These are phyloP conservation scores for Leishmania major DNA, from an alignment of 208 protist genomes.

Conservation along the genomic window DNA sequence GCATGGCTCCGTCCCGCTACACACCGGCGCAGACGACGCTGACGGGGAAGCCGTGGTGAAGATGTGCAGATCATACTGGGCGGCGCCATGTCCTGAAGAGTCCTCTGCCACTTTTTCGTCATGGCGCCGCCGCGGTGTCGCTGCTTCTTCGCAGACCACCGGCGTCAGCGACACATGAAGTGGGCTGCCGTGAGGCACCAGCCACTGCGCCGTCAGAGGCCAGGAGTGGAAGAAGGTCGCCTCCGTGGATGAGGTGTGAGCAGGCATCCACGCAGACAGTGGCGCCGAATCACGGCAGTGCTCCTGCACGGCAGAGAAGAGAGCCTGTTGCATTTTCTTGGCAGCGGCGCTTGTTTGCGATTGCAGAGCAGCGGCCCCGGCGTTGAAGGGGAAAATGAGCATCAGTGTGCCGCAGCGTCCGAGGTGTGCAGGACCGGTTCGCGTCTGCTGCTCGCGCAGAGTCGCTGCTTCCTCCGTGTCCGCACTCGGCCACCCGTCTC, in stretches of 20 bases:
- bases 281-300: neutral
- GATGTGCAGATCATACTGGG: slow-evolving; percentile 4
- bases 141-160: neutral
- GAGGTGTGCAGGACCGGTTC: neutral
- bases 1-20: neutral
- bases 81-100: neutral
- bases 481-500: neutral
- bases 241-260: neutral
- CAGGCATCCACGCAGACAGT: slow-evolving; percentile 4
- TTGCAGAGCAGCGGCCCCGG: neutral
- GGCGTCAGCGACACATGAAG: slow-evolving; percentile 8
- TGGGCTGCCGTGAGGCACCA: neutral
- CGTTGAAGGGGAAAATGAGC: slow-evolving; percentile 8
- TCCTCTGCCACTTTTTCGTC: neutral
- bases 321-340: neutral
- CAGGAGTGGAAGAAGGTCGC: slow-evolving; percentile 23
- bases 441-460: neutral
- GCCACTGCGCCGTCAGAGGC: slow-evolving; percentile 16
- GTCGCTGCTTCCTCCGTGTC: neutral
- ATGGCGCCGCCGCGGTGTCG: neutral
- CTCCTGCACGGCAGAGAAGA: neutral
- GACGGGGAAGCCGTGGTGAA: neutral
- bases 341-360: neutral
- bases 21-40: neutral
- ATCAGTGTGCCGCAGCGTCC: neutral